Base-by-base conservation (phyloP, 2,329 filamentous ascomycete species). In the Chalaropsis ovoidea region DNA sequence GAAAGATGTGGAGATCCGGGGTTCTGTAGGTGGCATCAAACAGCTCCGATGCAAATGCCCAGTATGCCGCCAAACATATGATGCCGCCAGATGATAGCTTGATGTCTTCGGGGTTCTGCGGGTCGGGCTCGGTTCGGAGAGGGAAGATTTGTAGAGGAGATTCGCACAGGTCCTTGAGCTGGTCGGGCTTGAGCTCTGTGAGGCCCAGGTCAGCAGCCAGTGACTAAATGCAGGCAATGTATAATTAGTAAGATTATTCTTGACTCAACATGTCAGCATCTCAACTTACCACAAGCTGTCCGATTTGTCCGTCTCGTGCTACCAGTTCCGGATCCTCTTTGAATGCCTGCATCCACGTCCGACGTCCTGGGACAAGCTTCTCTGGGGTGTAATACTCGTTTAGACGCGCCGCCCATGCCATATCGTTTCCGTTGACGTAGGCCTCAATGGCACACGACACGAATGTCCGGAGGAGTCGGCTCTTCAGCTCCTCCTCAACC, bases 361-460 rank as follows among this genome's bases (percentile, higher is more conserved):
- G 78, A 67, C 81, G 82, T 1, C 82, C 81, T 0, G 83, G 81
- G 6, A 91, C 79, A 24, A 84, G 78, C 70, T 80, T 84, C 65
- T 83, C 80, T 0, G 88, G 88, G 63, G 83, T 79, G 69, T 86
- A 83, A 67, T 81, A 85, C 74, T 93, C 89, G 68, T 88, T 79
- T 65, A 91, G 74, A 62, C 89, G 77, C 15, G 81, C 76, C 1
- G 84, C 80, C 85, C 84, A 87, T 58, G 82, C 80, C 73, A 87
- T 73, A 27, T 77, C 77, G 69, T 85, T 81, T 6, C 75, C 77
- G 69, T 85, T 84, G 68, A 89, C 80, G 69, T 90, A 93, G 58
- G 86, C 82, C 72, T 92, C 88, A 11, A 92, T 75, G 19, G 92
- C 76, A 72, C 89, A 88, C 0, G 87, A 90, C n/a, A 90, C 79